These are phyloP conservation scores for Scedosporium boydii DNA, from an alignment of 2,329 filamentous ascomycete species.

Conservation along the genomic window DNA sequence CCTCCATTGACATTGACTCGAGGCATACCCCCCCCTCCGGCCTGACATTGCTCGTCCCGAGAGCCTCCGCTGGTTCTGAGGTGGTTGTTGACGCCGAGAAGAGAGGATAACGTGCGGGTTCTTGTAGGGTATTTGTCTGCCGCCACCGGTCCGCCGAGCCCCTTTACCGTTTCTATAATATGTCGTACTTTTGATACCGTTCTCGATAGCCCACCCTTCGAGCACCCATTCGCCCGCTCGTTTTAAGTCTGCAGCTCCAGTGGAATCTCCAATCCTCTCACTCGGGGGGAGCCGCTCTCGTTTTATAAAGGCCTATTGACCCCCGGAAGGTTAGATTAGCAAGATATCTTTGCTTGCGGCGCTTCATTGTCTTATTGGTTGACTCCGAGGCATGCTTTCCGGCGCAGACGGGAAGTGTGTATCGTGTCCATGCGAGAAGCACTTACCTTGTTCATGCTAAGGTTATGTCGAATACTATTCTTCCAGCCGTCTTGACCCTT, in stretches of 20 bases:
- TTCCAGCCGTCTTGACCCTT: constrained; percentile 84
- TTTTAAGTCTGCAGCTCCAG: constrained; percentile 18
- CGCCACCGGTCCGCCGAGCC: constrained; percentile 9
- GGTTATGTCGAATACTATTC: constrained; percentile 90
- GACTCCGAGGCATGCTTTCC: too few relatives aligned
- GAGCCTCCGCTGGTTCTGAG: neutral
- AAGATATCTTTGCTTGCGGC: too few relatives aligned
- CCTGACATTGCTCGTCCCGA: neutral
- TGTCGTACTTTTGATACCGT: constrained; percentile 80
- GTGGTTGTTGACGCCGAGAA: neutral
- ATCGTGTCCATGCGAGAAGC: neutral
- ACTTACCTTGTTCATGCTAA: constrained; percentile 87
- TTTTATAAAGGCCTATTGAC: neutral
- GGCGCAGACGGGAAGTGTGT: neutral
- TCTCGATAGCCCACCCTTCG: constrained; percentile 54
- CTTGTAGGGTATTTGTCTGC: neutral
- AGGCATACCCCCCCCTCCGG: neutral
- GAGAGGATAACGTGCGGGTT: neutral
- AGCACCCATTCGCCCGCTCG: constrained; percentile 73
- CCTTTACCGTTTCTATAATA: constrained; percentile 52
- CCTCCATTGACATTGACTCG: neutral
- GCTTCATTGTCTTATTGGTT: too few relatives aligned
- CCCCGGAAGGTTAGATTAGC: too few relatives aligned
- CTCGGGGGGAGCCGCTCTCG: neutral
- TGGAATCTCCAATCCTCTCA: neutral